phyloP scores from a whole-genome alignment of 345 rosid species.

The Theobroma cacao region DNA sequence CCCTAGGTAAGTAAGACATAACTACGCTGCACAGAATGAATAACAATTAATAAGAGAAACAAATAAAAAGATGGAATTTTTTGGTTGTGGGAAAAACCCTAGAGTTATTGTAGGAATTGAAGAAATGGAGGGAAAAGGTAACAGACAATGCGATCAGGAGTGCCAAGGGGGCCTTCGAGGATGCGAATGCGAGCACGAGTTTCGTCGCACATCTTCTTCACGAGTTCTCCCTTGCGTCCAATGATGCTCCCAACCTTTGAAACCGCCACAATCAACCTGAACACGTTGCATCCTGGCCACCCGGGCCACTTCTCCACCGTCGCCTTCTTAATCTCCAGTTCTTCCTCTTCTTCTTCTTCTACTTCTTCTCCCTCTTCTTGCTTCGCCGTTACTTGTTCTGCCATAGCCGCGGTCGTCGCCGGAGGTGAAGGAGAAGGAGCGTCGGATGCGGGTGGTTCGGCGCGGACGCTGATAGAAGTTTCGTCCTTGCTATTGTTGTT shows the following conservation, averaged over 20 bases:
- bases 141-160: conserved; percentile 73
- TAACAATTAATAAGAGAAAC: no score
- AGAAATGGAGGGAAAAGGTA: conserved; percentile 5
- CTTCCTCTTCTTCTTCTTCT: background rate
- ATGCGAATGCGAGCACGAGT: conserved; percentile 80
- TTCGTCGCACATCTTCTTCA: conserved; percentile 90
- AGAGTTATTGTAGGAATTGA: background rate
- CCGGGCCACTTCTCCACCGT: conserved; percentile 71
- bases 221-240: conserved; percentile 80
- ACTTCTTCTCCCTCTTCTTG: background rate
- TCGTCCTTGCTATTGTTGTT: background rate
- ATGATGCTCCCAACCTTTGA: conserved; percentile 77
- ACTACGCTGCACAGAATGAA: no score
- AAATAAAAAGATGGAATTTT: background rate
- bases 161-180: conserved; percentile 56
- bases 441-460: background rate
- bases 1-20: background rate
- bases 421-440: background rate
- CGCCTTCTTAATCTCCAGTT: background rate
- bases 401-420: background rate
- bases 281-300: conserved; percentile 89
- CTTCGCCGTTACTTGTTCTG: background rate
- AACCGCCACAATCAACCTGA: conserved; percentile 73
- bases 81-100: background rate
- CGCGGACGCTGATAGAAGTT: background rate